Base-by-base conservation (phyloP, 1,139 yeast genomes). In the Blastobotrys aristatus region DNA sequence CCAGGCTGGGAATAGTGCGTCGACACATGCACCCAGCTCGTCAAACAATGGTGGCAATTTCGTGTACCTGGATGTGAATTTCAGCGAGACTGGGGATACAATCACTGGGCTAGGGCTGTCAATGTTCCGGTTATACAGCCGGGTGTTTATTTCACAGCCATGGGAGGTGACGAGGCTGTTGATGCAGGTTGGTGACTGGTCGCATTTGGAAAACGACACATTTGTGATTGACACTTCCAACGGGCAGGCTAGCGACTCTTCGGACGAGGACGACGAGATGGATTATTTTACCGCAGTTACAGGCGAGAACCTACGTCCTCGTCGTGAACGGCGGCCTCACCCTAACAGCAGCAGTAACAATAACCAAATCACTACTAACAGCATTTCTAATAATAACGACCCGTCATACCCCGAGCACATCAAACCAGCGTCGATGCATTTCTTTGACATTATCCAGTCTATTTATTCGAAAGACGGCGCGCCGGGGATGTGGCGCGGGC, bases 401-500 rank as follows among this genome's bases (percentile, higher is more conserved):
- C 20, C 2, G 11, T 7, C 27, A 18, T 24, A 26, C 29, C 16
- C 20, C 20, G 36, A 31, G 18, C n/a, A 17, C 10, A 18, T 40
- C 7, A 20, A 30, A 6, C 26, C 44, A 2, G 69, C 72, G 8
- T 76, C 90, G 0, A 73, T 81, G 29, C 82, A 82, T 50, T 81
- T 94, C 0, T 66, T 83, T 48, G 95, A 86, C 60, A 76, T 89
- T 20, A 70, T 89, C 67, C 72, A 84, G 1, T 74, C 94, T 1
- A 67, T 90, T 39, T 73, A 82, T 49, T 72, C 84, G 10, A 78
- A 79, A 54, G 97, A 88, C 59, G 97, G 97, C 0, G 80, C 88
- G 1, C 72, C 81, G 61, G 96, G 96, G 1, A 69, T 88, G 26
- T 86, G 95, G 77, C 76, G 94, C 58, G 96, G 95, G 3, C 75